Base-by-base conservation (phyloP, 1,284 basidiomycete genomes). In the Marasmius oreades region DNA sequence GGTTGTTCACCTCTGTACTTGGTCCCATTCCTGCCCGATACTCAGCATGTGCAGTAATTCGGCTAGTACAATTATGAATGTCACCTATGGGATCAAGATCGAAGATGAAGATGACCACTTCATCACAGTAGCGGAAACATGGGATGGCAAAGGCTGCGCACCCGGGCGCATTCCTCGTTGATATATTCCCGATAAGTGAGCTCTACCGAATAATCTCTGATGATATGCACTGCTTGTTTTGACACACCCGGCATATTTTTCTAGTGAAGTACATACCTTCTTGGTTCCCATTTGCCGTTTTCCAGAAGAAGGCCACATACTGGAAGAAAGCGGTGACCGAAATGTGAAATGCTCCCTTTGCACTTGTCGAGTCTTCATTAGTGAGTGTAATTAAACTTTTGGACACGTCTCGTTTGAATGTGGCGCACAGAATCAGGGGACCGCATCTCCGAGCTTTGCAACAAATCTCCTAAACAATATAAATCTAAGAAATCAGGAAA, bases 21-120 rank as follows among this genome's bases (percentile, higher is more conserved):
- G 11, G 8, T 18, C 45, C 28, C 2, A 20, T 31, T 18, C 22
- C 28, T 37, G 51, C 34, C 36, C 16, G 39, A 18, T 56, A 33
- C 33, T 48, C 3, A 4, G 45, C 4, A 31, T 51, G 1, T 52
- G 23, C 57, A 78, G 77, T 44, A 75, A 74, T 57, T 67, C 74
- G 18, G 77, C 72, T 10, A 72, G 74, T 47, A 67, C 69, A 3
- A 72, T 72, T 55, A 72, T 74, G 67, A 74, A 72, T 10, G 69
- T 75, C 12, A 69, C 69, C 24, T 73, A 73, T 23, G 71, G 71
- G 16, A 73, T 74, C 42, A 62, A 66, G 26, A 69, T 77, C 37
- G 60, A 64, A 18, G 65, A 67, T 18, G 23, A 65, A 46, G 63
- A 64, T 2, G 74, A 76, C 50, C 66, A 65, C 37, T 73, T 74